phyloP scores from a whole-genome alignment of 176 grass and related monocot species.

The Phoenix dactylifera region DNA sequence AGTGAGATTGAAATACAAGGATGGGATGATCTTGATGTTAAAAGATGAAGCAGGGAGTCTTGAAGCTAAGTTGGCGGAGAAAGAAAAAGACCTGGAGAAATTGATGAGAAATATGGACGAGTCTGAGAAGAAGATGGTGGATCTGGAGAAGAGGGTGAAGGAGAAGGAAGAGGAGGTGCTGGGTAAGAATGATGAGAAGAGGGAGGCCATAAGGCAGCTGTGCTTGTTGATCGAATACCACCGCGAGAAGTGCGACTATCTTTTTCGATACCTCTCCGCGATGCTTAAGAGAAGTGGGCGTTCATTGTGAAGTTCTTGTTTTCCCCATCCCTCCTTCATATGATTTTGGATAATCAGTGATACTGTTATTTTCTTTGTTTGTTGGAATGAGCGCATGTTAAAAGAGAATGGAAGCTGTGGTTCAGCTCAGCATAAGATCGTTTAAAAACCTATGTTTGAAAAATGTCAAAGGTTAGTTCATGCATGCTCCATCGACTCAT shows the following conservation, averaged over 20 bases:
- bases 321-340: not conserved
- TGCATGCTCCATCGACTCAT: too few relatives aligned
- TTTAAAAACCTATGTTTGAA: too few relatives aligned
- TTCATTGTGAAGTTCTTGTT: not conserved
- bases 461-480: too few relatives aligned
- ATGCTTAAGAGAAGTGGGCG: not conserved
- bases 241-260: conserved; percentile 49
- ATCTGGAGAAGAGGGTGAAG: conserved; percentile 41
- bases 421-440: too few relatives aligned
- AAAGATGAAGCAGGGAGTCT: not conserved
- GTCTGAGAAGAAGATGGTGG: conserved; percentile 25
- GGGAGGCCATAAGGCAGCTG: conserved; percentile 87
- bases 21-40: conserved; percentile 9
- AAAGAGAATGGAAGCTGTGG: too few relatives aligned
- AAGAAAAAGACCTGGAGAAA: conserved; percentile 10
- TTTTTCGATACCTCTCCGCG: conserved; percentile 24
- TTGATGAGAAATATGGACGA: conserved; percentile 17
- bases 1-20: conserved; percentile 30
- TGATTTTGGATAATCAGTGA: not conserved
- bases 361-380: too few relatives aligned
- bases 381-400: too few relatives aligned
- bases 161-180: conserved; percentile 55
- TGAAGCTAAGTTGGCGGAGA: not conserved
- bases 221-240: conserved; percentile 69
- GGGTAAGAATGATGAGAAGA: conserved; percentile 64